Conservation (phyloP, 2,329 filamentous ascomycete species). For the Colletotrichum falcatum region DNA sequence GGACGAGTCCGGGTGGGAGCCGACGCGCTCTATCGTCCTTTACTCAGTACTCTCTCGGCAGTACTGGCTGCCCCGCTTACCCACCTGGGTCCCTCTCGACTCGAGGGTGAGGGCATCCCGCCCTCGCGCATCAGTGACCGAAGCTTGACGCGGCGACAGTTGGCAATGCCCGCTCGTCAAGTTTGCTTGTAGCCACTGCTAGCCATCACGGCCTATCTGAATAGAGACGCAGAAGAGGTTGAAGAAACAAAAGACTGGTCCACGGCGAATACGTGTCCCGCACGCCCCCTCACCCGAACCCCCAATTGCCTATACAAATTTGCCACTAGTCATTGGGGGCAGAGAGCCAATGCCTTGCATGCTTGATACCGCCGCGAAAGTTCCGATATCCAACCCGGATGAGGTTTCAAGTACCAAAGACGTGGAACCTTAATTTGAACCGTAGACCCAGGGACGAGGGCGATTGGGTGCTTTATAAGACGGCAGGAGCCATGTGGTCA, state of each 20-base stretch:
- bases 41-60: too few species aligned
- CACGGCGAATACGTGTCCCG: neutral
- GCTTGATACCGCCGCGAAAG: neutral
- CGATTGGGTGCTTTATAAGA: constrained; percentile 16
- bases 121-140: neutral
- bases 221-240: neutral
- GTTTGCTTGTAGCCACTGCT: accelerated
- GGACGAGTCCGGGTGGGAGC: neutral
- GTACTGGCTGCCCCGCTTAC: too few species aligned
- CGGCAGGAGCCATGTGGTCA: neutral
- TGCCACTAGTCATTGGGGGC: neutral
- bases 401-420: constrained; percentile 8
- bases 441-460: neutral
- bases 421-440: neutral
- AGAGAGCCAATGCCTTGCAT: neutral
- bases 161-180: neutral
- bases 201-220: neutral
- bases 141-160: neutral
- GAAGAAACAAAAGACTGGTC: neutral
- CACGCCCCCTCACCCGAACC: too few species aligned
- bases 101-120: too few species aligned
- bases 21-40: neutral
- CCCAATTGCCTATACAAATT: neutral
- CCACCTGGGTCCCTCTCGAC: neutral
- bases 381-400: neutral